Percentiles rank a stretch among this genome's conserved stretches.
Evolutionary conservation across 441 rosid species (phyloP).

Genomic region (Viola pubescens): DNA sequence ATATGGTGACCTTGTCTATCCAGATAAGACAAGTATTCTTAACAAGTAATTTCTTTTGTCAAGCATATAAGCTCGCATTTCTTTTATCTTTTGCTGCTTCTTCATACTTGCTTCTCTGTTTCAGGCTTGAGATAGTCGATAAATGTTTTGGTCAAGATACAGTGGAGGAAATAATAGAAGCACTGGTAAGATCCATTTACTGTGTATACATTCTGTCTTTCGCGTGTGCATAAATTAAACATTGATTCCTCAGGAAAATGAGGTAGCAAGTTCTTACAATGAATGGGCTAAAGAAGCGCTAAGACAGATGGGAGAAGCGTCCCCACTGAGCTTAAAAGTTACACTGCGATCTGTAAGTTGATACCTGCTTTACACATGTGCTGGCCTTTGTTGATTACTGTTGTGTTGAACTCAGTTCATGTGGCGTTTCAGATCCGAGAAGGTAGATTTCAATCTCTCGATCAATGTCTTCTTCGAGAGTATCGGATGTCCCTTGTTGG

Average conservation of each 20-base stretch:
- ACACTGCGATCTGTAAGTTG: slow-evolving; percentile 64
- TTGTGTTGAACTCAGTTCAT: slow-evolving; percentile 8
- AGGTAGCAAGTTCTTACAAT: slow-evolving; percentile 37
- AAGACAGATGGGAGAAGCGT: slow-evolving; percentile 59
- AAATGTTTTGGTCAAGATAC: slow-evolving; percentile 77
- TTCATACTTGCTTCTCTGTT: slow-evolving; percentile 7
- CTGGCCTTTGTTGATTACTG: slow-evolving; percentile 1
- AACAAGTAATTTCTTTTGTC: slow-evolving; percentile 30
- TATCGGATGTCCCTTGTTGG: slow-evolving; percentile 54
- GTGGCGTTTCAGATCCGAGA: slow-evolving; percentile 53
- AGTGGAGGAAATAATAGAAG: slow-evolving; percentile 70
- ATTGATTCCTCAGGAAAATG: slow-evolving; percentile 45
- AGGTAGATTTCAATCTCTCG: slow-evolving; percentile 84
- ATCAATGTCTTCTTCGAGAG: slow-evolving; percentile 78
- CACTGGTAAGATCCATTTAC: slow-evolving; percentile 43
- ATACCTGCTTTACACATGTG: neutral
- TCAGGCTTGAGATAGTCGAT: slow-evolving; percentile 72
- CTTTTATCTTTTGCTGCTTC: slow-evolving; percentile 8
- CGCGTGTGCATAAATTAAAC: neutral
- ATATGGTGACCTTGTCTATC: slow-evolving; percentile 83
- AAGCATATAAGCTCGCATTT: neutral
- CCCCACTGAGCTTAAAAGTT: slow-evolving; percentile 85
- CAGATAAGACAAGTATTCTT: slow-evolving; percentile 52
- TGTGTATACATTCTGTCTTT: neutral
- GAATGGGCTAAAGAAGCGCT: slow-evolving; percentile 55